Conservation (phyloP, 371 early-diverging fungal species). For the Haplosporangium sp. region DNA sequence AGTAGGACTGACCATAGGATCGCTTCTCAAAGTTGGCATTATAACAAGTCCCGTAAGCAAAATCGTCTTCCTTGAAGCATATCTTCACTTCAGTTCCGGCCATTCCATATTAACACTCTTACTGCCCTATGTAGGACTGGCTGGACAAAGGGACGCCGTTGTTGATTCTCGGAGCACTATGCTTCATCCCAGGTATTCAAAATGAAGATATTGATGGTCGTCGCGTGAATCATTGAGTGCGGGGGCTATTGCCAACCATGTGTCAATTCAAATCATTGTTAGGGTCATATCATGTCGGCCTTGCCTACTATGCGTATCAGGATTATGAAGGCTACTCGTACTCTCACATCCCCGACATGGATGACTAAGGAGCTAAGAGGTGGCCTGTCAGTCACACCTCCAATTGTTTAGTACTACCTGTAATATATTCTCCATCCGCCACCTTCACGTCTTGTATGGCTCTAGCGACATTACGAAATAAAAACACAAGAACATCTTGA, state of each 20-base stretch:
- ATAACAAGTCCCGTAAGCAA: constrained; percentile 46
- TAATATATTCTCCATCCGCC: background rate
- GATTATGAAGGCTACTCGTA: constrained; percentile 59
- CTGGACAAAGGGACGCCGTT: constrained; percentile 68
- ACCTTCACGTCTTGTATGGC: too few species aligned
- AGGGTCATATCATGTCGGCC: constrained; percentile 56
- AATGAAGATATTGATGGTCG: too few species aligned
- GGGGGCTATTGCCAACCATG: background rate
- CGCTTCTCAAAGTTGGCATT: constrained; percentile 65
- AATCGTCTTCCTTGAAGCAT: background rate
- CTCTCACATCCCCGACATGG: constrained; percentile 55
- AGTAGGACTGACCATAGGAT: constrained; percentile 65
- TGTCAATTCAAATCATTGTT: background rate
- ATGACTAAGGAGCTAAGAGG: constrained; percentile 18
- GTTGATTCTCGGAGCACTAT: constrained; percentile 57
- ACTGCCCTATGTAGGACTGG: constrained; percentile 58
- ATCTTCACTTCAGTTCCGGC: background rate
- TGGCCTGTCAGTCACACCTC: too few species aligned
- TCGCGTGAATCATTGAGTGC: background rate
- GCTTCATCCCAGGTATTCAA: constrained; percentile 65
- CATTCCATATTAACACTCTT: background rate
- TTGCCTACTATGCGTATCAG: constrained; percentile 58
- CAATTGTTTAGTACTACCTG: background rate
- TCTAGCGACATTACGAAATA: too few species aligned
- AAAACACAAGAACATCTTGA: too few species aligned